Conservation (phyloP, 768 basidiomycete species). For the Coprinellus aureogranulatus region DNA sequence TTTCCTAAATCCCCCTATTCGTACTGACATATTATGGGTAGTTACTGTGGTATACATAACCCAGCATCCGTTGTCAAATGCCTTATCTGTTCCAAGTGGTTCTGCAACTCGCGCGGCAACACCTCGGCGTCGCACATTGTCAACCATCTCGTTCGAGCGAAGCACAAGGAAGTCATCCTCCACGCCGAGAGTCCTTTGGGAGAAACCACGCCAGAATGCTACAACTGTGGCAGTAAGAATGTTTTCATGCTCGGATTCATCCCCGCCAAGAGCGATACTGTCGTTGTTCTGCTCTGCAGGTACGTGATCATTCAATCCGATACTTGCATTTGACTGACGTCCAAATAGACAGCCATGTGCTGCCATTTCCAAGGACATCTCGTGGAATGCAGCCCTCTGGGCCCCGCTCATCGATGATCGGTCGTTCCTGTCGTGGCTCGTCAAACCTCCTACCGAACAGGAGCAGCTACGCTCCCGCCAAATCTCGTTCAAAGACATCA, state of each 20-base stretch:
- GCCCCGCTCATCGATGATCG: constrained; percentile 98
- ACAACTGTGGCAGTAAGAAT: constrained; percentile 98
- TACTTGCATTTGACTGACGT: constrained; percentile 2
- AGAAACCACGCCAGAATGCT: constrained; percentile 97
- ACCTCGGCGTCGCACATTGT: constrained; percentile 99
- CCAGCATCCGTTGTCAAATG: constrained; percentile 97
- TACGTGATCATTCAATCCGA: constrained; percentile 38
- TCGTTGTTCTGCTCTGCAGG: constrained; percentile 96
- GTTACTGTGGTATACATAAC: constrained; percentile 98
- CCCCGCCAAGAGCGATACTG: constrained; percentile 98
- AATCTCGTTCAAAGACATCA: constrained; percentile 96
- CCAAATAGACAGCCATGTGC: constrained; percentile 88
- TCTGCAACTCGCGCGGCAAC: constrained; percentile 97
- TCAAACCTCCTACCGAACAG: constrained; percentile 93
- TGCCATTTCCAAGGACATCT: constrained; percentile 94
- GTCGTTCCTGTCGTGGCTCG: constrained; percentile 98
- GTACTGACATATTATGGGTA: constrained; percentile 28
- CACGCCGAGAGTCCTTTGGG: constrained; percentile 95
- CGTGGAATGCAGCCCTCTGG: constrained; percentile 98
- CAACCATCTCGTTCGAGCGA: constrained; percentile 97
- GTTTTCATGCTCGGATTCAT: constrained; percentile 99
- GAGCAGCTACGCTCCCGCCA: constrained; percentile 96
- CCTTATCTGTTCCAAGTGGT: constrained; percentile 90
- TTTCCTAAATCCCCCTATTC: constrained; percentile 13
- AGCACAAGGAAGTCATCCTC: constrained; percentile 97